Evolutionary conservation across 2,329 filamentous ascomycete genomes (phyloP).

Genomic region (Beauveria scarabaeidicola): DNA sequence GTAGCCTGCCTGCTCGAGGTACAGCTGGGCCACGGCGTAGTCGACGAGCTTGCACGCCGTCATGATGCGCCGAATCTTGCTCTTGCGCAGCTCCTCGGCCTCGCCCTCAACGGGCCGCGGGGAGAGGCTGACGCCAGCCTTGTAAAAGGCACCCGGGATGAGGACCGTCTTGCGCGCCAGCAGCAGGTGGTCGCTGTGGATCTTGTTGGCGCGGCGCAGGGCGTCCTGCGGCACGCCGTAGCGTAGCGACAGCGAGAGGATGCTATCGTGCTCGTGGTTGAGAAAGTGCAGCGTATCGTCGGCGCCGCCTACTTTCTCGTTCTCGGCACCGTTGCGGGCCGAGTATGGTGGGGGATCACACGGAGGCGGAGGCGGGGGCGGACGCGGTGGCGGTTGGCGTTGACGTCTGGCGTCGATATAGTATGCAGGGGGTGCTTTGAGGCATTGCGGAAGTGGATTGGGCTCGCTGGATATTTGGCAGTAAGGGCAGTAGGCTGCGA

Average conservation of each 20-base stretch:
- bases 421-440: conserved; percentile 63
- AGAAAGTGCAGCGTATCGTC: conserved; percentile 69
- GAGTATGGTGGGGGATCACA: background rate
- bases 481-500: conserved; percentile 60
- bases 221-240: conserved; percentile 59
- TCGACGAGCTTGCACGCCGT: conserved; percentile 67
- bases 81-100: conserved; percentile 63
- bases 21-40: conserved; percentile 67
- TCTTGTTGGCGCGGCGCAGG: conserved; percentile 58
- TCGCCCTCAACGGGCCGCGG: conserved; percentile 65
- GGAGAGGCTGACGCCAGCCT: conserved; percentile 57
- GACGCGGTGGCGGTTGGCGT: background rate
- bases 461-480: conserved; percentile 63
- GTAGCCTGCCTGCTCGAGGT: conserved; percentile 62
- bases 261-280: conserved; percentile 57
- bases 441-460: conserved; percentile 49
- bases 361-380: background rate
- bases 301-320: conserved; percentile 27
- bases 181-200: conserved; percentile 64
- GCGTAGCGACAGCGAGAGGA: conserved; percentile 59
- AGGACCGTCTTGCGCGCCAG: conserved; percentile 59
- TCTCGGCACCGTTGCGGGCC: background rate
- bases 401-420: conserved; percentile 8
- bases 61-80: conserved; percentile 68
- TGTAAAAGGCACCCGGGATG: conserved; percentile 64